Base-by-base conservation (phyloP, 331 rosid genomes). In the Malus hybrid region DNA sequence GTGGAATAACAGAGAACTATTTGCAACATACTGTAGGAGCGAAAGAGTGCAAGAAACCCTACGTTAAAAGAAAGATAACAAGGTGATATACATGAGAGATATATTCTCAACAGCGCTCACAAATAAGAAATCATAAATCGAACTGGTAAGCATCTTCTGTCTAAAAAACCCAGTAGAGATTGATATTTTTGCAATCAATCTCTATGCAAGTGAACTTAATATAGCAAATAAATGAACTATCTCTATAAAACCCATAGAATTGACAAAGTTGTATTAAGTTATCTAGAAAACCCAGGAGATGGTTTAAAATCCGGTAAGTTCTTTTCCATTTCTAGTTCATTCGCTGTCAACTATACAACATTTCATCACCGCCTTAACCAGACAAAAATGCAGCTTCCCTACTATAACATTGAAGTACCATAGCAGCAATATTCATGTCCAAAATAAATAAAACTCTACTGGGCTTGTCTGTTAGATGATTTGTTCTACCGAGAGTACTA, bases 401-500 rank as follows among this genome's bases (percentile, higher is more conserved):
- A 60, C 20, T 44, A 48, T 62, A 80, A 48, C 68, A 60, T 80
- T 69, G 54, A 74, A 33, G 50, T 67, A 79, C 66, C 55, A 31
- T 14, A 65, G 28, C 54, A 44, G 28, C 29, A 67, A 73, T 67
- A 73, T 66, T 70, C 79, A 79, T 54, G 70, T 60, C 27, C 42
- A 69, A 81, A 71, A 46, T 29, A 67, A 66, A 69, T 63, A 67
- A 52, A 71, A 68, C 61, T 68, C 76, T 71, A 24, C 76, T 65
- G 13, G 55, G 74, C 67, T 63, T 68, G 54, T 69, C 79, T 39
- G 79, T 73, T 42, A 77, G 79, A 82, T 52, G 52, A 33, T 52
- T 70, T 11, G 32, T 56, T 33, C 56, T 15, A 72, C 71, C 18
- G 24, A 67, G 34, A 59, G 72, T 73, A 36, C 74, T n/a, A 64